Percentiles rank a stretch among this genome's conserved stretches.
Conservation (phyloP, 2,329 filamentous ascomycete species). For the Talaromyces pinophilus region DNA sequence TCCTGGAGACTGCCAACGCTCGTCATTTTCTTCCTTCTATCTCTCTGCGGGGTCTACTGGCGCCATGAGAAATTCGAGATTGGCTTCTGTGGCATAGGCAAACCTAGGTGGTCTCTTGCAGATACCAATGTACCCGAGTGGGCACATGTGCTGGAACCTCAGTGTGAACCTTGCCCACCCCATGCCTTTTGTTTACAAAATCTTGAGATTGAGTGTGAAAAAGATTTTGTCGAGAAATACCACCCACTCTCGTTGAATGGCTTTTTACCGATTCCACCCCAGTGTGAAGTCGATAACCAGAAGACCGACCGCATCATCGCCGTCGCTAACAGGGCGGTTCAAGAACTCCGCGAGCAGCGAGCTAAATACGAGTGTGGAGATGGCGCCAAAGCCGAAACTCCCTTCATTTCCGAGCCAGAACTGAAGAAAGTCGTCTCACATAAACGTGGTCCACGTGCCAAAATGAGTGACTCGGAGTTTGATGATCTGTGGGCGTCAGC, state of each 20-base stretch:
- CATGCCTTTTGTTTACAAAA: conserved; percentile 87
- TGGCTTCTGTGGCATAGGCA: conserved; percentile 87
- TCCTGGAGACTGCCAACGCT: conserved; percentile 56
- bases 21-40: conserved; percentile 68
- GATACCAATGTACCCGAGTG: conserved; percentile 72
- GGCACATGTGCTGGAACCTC: conserved; percentile 69
- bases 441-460: conserved; percentile 67
- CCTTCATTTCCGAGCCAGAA: conserved; percentile 68
- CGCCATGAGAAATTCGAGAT: conserved; percentile 94
- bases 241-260: conserved; percentile 84
- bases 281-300: conserved; percentile 91
- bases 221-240: conserved; percentile 79
- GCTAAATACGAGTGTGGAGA: conserved; percentile 90
- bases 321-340: conserved; percentile 83
- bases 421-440: conserved; percentile 75
- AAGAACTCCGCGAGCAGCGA: conserved; percentile 79
- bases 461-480: conserved; percentile 84
- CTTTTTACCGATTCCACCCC: conserved; percentile 79
- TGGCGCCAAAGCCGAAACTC: conserved; percentile 60
- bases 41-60: conserved; percentile 78
- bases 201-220: conserved; percentile 76
- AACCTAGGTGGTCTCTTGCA: conserved; percentile 59
- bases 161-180: conserved; percentile 85
- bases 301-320: conserved; percentile 84
- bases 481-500: conserved; percentile 70